Conservation (phyloP, 192 early-diverging fungal species). For the Pilaira anomala region DNA sequence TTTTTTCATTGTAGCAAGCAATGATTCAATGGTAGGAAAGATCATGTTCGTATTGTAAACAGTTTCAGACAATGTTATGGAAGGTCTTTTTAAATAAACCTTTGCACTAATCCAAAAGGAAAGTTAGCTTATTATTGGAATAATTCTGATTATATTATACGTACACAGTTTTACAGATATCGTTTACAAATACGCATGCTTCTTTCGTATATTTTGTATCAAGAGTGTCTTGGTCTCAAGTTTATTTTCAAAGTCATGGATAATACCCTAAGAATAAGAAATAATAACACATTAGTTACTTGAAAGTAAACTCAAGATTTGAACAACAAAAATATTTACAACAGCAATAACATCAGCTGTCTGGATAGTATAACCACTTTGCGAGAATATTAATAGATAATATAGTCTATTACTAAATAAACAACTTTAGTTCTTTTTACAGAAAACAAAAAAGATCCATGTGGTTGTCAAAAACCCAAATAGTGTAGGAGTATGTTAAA, state of each 20-base stretch:
- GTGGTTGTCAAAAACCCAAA: too few species aligned
- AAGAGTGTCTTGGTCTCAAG: slow-evolving; percentile 9
- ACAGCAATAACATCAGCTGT: slow-evolving; percentile 8
- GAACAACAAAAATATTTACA: slow-evolving; percentile 14
- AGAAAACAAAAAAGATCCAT: too few species aligned
- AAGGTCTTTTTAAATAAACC: neutral
- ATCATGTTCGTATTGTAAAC: slow-evolving; percentile 14
- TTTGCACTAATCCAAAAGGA: slow-evolving; percentile 16
- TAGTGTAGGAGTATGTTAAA: too few species aligned
- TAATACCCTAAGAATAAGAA: slow-evolving; percentile 8
- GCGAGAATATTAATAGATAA: too few species aligned
- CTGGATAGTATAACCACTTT: too few species aligned
- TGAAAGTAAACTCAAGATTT: slow-evolving; percentile 12
- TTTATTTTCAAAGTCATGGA: slow-evolving; percentile 9
- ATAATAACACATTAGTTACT: slow-evolving; percentile 19
- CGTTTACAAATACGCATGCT: neutral
- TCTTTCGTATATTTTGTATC: neutral
- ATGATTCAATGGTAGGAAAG: neutral
- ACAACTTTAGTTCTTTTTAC: too few species aligned
- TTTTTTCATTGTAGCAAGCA: slow-evolving; percentile 6
- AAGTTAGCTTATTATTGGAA: slow-evolving; percentile 16
- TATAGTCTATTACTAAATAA: too few species aligned
- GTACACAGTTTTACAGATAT: slow-evolving; percentile 15
- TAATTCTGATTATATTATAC: slow-evolving; percentile 17
- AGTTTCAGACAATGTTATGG: neutral